Percentiles rank a stretch among this genome's conserved stretches.
Conservation (phyloP, 192 early-diverging fungal species). For the Fimicolochytrium jonesii region DNA sequence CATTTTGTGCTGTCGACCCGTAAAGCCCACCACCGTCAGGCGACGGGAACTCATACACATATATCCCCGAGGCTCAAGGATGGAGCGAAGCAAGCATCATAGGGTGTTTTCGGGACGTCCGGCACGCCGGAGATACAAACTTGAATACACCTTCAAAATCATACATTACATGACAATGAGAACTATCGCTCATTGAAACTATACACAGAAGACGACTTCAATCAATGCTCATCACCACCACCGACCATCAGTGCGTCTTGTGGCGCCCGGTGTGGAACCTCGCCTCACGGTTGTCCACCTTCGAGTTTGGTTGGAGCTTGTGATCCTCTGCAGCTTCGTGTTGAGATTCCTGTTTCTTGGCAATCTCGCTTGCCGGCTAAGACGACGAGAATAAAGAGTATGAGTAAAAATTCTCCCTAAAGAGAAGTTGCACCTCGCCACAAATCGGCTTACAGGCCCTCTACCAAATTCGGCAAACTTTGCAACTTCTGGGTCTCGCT, state of each 20-base stretch:
- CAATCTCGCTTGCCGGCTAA: constrained; percentile 5
- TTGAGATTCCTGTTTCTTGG: background rate
- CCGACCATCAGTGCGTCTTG: constrained; percentile 5
- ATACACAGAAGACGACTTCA: too few species aligned
- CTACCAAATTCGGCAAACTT: background rate
- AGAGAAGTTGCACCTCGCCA: background rate
- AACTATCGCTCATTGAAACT: too few species aligned
- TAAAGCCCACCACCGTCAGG: too few species aligned
- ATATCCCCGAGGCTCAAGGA: too few species aligned
- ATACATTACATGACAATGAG: too few species aligned
- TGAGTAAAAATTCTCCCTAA: background rate
- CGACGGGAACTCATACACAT: too few species aligned
- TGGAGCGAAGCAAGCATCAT: too few species aligned
- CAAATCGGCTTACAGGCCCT: background rate
- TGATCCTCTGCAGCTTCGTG: constrained; percentile 3
- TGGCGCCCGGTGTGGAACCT: constrained; percentile 1
- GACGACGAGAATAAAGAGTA: background rate
- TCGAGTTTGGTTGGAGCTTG: background rate
- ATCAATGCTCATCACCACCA: too few species aligned
- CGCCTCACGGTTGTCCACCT: background rate
- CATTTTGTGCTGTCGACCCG: too few species aligned
- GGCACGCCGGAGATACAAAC: too few species aligned
- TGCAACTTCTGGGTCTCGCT: background rate
- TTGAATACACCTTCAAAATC: too few species aligned
- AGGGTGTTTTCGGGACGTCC: too few species aligned